A percentile compares a stretch with the other conserved stretches of the same genome.
phyloP scores from a whole-genome alignment of 805 yeast genomes.

The Candida michaelii region DNA sequence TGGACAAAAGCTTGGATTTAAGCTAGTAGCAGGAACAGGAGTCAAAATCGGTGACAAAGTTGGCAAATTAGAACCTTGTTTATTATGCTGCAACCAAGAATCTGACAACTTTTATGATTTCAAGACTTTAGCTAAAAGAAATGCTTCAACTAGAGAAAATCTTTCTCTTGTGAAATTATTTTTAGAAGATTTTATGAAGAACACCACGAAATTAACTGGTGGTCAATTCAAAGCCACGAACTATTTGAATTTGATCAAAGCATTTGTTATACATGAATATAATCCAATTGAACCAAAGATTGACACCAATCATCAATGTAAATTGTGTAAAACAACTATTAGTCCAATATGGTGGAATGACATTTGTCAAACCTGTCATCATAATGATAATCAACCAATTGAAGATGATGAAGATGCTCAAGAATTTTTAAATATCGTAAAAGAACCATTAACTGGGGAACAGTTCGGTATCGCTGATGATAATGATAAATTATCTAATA shows the following conservation, averaged over 20 bases:
- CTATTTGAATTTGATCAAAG: constrained; percentile 5
- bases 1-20: constrained; percentile 58
- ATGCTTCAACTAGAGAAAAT: constrained; percentile 25
- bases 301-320: not conserved
- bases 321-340: not conserved
- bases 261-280: not conserved
- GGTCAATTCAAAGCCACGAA: constrained; percentile 8
- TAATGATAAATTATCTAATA: constrained; percentile 21
- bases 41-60: constrained; percentile 23
- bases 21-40: constrained; percentile 30
- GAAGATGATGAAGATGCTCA: constrained; percentile 11
- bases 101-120: constrained; percentile 24
- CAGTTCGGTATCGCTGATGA: constrained; percentile 30
- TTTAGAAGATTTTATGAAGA: constrained; percentile 33
- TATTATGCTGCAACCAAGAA: constrained; percentile 42
- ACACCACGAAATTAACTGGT: constrained; percentile 23
- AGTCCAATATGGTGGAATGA: constrained; percentile 11
- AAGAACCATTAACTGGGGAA: constrained; percentile 31
- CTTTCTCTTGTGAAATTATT: constrained; percentile 41
- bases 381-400: constrained; percentile 12
- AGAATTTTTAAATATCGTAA: constrained; percentile 22
- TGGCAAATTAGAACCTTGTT: constrained; percentile 46
- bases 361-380: constrained; percentile 36
- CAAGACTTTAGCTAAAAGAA: constrained; percentile 31
- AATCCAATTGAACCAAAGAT: not conserved